Evolutionary conservation across 768 basidiomycete species (phyloP), one percentile per base, ranked within the genome.

Genomic region (Amanita molliuscula): DNA sequence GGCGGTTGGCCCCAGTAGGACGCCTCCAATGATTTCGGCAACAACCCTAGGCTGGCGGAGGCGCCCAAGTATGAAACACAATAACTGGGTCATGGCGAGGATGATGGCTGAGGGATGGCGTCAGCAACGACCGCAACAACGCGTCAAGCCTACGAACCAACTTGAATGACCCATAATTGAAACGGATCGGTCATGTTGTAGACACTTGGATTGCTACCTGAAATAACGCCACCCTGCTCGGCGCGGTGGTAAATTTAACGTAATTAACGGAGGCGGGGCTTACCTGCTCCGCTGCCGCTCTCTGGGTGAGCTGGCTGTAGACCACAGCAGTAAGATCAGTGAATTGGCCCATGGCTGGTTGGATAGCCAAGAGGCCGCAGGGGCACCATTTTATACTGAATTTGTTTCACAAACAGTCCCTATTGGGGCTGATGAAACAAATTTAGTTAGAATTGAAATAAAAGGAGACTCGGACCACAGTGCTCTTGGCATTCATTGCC

Each of bases 41-140:
- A 96, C 91, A 53, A 97, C 94, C n/a, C 83, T 74, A 1, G 95
- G 95, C 59, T 97, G 94, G 29, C 79, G 81, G 31, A 95, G 79
- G 49, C 74, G 81, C 6, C 69, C 63, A 18, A 96, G 71, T 45
- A 77, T 51, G 16, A 87, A 64, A 0, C 79, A 73, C 8, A 97
- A 78, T 4, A 85, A 51, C 59, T 93, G 88, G 33, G 82, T 80
- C 74, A 92, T 81, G 29, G 66, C 66, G 50, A 96, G 74, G 68
- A 98, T 92, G 56, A 97, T 78, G 44, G 84, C 84, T 80, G 64
- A 36, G 28, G 13, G 26, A 36, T 40, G 59, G 44, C 34, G 33
- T 20, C 28, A 48, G 52, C 31, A 44, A 44, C 15, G n/a, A 44
- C 29, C 52, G 7, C 5, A 15, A 31, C 16, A 42, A 35, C 29